Conservation (phyloP, 2,329 filamentous ascomycete genomes). For the Pleoardoris graminearum region DNA sequence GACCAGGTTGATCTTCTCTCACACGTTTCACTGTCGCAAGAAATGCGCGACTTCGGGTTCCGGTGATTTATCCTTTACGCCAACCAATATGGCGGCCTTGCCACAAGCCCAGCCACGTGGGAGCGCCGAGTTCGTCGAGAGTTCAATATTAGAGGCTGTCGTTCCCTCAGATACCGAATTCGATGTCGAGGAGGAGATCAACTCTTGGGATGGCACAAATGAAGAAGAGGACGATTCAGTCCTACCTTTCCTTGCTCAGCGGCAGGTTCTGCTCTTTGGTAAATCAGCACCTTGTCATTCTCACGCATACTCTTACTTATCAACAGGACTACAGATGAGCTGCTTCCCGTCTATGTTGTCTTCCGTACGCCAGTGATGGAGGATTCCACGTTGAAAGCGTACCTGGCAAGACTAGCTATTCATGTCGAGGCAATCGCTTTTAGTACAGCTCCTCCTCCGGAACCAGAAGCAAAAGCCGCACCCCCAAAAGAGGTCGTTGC, state of each 20-base stretch:
- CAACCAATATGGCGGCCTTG: constrained; percentile 22
- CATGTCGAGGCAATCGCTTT: constrained; percentile 68
- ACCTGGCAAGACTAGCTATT: constrained; percentile 65
- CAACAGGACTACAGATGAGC: constrained; percentile 67
- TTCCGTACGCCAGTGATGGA: constrained; percentile 66
- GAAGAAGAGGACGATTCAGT: constrained; percentile 51
- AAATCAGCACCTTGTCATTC: constrained; percentile 44
- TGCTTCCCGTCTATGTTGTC: constrained; percentile 68
- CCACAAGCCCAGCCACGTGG: constrained; percentile 29
- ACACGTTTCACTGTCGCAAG: background rate
- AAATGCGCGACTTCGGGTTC: background rate
- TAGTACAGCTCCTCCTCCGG: constrained; percentile 52
- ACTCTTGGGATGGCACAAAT: constrained; percentile 50
- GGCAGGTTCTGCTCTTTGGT: constrained; percentile 75
- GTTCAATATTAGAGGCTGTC: constrained; percentile 44
- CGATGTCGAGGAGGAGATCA: constrained; percentile 46
- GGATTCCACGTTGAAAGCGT: constrained; percentile 60
- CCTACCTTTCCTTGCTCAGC: constrained; percentile 62
- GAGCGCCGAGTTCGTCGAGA: constrained; percentile 45
- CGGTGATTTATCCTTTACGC: background rate
- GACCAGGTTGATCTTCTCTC: background rate
- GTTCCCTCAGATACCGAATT: constrained; percentile 43
- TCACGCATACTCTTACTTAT: constrained; percentile 55
- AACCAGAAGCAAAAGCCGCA: constrained; percentile 41
- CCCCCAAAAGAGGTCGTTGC: constrained; percentile 62